Conservation (phyloP, 768 basidiomycete species). For the Lentinula detonsa region DNA sequence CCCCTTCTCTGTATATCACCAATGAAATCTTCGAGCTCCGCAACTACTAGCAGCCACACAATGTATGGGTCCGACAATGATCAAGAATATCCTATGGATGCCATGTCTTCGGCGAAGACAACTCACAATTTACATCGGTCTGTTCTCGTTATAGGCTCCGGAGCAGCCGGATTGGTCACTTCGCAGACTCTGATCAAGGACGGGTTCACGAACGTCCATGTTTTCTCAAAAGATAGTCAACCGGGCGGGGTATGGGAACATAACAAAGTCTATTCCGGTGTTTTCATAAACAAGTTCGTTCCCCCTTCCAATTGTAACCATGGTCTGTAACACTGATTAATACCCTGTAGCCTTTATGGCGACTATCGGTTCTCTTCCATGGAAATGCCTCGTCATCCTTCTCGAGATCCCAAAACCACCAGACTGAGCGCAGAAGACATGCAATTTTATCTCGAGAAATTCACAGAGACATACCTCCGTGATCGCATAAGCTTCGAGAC, state of each 20-base stretch:
- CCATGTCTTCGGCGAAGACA: slow-evolving; percentile 10
- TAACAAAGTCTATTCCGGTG: slow-evolving; percentile 50
- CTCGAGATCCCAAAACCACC: slow-evolving; percentile 29
- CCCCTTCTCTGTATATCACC: not conserved
- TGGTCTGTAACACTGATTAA: not conserved
- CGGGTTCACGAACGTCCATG: slow-evolving; percentile 47
- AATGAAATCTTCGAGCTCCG: not conserved
- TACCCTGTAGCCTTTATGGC: slow-evolving; percentile 48
- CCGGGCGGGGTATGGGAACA: slow-evolving; percentile 56
- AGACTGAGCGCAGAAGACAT: slow-evolving; percentile 50
- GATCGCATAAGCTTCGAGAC: slow-evolving; percentile 38
- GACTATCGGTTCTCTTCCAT: slow-evolving; percentile 55
- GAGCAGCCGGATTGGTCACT: slow-evolving; percentile 53
- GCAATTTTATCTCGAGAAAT: slow-evolving; percentile 49
- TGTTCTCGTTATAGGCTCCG: slow-evolving; percentile 52
- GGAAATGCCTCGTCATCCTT: slow-evolving; percentile 40
- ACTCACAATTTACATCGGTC: not conserved
- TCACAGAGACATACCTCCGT: slow-evolving; percentile 39
- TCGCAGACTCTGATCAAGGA: slow-evolving; percentile 50
- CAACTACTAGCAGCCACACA: not conserved
- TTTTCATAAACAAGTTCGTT: slow-evolving; percentile 56
- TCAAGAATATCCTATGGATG: slow-evolving; percentile 9
- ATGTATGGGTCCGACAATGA: not conserved
- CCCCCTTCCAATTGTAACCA: not conserved
- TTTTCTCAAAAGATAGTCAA: slow-evolving; percentile 49